Evolutionary conservation across 352 stramenopile genomes (phyloP).

Genomic region (Globisporangium carolinianum): DNA sequence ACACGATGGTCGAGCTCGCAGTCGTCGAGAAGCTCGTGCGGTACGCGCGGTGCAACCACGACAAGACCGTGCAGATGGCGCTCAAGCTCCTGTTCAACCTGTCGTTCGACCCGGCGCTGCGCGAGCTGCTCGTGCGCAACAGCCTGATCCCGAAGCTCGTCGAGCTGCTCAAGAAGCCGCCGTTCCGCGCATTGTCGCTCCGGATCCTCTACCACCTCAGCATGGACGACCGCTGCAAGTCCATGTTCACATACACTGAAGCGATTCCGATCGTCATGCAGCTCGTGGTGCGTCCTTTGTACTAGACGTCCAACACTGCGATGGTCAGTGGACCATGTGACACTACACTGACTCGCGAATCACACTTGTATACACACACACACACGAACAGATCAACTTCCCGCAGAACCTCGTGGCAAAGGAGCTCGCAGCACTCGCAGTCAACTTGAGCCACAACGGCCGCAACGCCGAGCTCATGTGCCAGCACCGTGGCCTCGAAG

Average conservation of each 20-base stretch:
- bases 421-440: slow-evolving; percentile 90
- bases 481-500: slow-evolving; percentile 81
- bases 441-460: slow-evolving; percentile 91
- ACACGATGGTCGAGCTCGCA: slow-evolving; percentile 81
- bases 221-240: slow-evolving; percentile 92
- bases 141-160: slow-evolving; percentile 91
- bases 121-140: slow-evolving; percentile 83
- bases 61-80: slow-evolving; percentile 81
- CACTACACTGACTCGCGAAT: neutral
- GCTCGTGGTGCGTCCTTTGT: slow-evolving; percentile 48
- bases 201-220: slow-evolving; percentile 94
- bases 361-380: neutral
- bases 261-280: slow-evolving; percentile 93
- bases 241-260: slow-evolving; percentile 93
- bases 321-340: neutral
- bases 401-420: slow-evolving; percentile 88
- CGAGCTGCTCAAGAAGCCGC: slow-evolving; percentile 89
- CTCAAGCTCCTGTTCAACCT: slow-evolving; percentile 93
- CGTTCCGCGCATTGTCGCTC: slow-evolving; percentile 82
- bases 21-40: slow-evolving; percentile 73
- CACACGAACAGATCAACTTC: slow-evolving; percentile 77
- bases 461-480: slow-evolving; percentile 90
- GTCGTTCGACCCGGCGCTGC: slow-evolving; percentile 87
- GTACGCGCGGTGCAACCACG: slow-evolving; percentile 77
- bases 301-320: neutral